Evolutionary conservation across 1,284 basidiomycete genomes (phyloP), one percentile per base, ranked within the genome.

Genomic region (Sporisorium graminicola): DNA sequence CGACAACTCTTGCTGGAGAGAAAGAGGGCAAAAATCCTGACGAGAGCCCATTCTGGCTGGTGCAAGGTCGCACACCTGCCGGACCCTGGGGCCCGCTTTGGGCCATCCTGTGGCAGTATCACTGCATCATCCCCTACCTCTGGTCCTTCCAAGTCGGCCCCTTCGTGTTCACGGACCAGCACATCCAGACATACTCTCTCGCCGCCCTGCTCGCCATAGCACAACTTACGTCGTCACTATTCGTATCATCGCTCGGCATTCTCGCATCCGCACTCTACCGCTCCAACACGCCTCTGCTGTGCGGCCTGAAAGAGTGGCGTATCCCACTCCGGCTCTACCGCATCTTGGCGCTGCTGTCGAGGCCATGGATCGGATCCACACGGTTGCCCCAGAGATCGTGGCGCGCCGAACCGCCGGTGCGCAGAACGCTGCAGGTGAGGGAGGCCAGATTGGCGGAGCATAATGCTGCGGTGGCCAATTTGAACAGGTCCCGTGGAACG

Each of bases 41-140:
- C 18, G 12, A 43, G 5, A 20, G 27, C 16, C 20, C 6, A 24
- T 52, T 13, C 8, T 56, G 54, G 54, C 1, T 56, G 7, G n/a
- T 29, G 5, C 7, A 12, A 10, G 54, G 40, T 18, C 33, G 43
- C 5, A 26, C 43, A 1, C 74, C 77, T 0, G 64, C 70, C 0
- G 77, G 77, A 16, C 74, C 70, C 0, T 77, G 68, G 51, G 74
- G 42, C 1, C 62, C 57, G 0, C 43, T 74, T 31, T 79, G 77
- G 27, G 52, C 60, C 1, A 53, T 65, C 31, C 49, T 79, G 12
- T 55, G 66, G 52, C 77, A 79, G 29, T 46, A 76, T 33, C 43
- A 50, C 20, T 29, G 51, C n/a, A 63, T 74, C 58, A 56, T 79
- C 16, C 77, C 77, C 5, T 58, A 65, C 26, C 58, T 56, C 8